Evolutionary conservation across 352 stramenopile genomes (phyloP).

Genomic region (Globisporangium rhizosaccharum): DNA sequence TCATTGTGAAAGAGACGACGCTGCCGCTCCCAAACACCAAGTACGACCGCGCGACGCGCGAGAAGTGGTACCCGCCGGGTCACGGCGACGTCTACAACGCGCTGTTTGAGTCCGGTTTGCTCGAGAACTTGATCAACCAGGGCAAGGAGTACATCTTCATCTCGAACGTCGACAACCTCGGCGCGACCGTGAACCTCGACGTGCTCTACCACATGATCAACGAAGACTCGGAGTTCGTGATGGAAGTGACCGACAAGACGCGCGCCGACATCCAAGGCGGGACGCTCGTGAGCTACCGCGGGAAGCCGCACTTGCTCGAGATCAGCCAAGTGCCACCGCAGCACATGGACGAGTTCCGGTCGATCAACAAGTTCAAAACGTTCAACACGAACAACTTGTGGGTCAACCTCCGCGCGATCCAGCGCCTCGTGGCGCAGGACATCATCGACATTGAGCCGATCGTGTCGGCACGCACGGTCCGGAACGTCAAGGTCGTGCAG

Average conservation of each 20-base stretch:
- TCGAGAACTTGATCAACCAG: slow-evolving; percentile 94
- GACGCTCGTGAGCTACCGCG: slow-evolving; percentile 87
- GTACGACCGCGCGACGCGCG: slow-evolving; percentile 70
- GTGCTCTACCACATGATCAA: slow-evolving; percentile 99
- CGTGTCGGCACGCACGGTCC: slow-evolving; percentile 91
- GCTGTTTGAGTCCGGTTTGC: slow-evolving; percentile 94
- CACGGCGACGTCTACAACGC: slow-evolving; percentile 99
- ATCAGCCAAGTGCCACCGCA: slow-evolving; percentile 95
- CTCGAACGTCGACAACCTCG: slow-evolving; percentile 99
- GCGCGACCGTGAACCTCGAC: slow-evolving; percentile 95
- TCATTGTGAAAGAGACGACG: slow-evolving; percentile 89
- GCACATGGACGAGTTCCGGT: slow-evolving; percentile 93
- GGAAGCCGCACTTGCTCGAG: slow-evolving; percentile 95
- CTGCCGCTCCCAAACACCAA: slow-evolving; percentile 83
- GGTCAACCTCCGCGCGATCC: slow-evolving; percentile 97
- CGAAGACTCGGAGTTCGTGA: slow-evolving; percentile 96
- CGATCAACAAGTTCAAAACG: slow-evolving; percentile 94
- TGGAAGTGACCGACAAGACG: slow-evolving; percentile 96
- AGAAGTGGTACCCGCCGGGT: slow-evolving; percentile 95
- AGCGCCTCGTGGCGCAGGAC: slow-evolving; percentile 93
- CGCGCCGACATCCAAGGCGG: slow-evolving; percentile 89
- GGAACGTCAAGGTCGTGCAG: slow-evolving; percentile 93
- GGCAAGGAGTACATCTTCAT: slow-evolving; percentile 99
- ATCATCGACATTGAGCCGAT: slow-evolving; percentile 98
- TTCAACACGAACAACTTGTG: slow-evolving; percentile 99